Evolutionary conservation across 2,329 filamentous ascomycete species (phyloP).

Genomic region (Lachnellula arida): DNA sequence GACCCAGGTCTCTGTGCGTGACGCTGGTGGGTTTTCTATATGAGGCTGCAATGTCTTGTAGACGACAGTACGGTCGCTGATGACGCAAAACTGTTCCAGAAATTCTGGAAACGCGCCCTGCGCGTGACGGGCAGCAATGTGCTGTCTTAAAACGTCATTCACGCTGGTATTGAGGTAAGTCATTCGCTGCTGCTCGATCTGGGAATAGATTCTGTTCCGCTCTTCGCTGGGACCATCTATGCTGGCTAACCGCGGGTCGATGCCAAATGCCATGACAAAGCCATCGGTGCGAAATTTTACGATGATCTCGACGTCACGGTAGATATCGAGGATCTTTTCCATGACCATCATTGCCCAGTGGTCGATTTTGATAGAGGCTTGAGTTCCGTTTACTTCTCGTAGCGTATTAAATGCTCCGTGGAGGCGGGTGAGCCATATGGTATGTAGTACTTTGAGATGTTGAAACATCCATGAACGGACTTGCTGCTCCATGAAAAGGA

Average conservation of each 20-base stretch:
- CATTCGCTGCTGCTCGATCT: slow-evolving; percentile 9
- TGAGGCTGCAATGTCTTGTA: slow-evolving; percentile 13
- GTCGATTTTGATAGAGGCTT: slow-evolving; percentile 19
- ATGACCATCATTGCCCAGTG: slow-evolving; percentile 20
- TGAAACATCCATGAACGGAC: slow-evolving; percentile 13
- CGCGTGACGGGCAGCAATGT: neutral
- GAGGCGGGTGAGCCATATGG: slow-evolving; percentile 17
- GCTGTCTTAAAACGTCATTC: neutral
- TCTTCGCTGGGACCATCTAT: slow-evolving; percentile 5
- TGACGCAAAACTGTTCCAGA: slow-evolving; percentile 13
- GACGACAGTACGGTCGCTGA: slow-evolving; percentile 17
- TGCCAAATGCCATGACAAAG: slow-evolving; percentile 11
- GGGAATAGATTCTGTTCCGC: slow-evolving; percentile 11
- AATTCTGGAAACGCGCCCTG: slow-evolving; percentile 9
- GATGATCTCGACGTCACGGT: slow-evolving; percentile 16
- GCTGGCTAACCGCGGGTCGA: slow-evolving; percentile 6
- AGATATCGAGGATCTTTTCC: slow-evolving; percentile 21
- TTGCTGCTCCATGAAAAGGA: slow-evolving; percentile 17
- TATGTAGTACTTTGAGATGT: slow-evolving; percentile 16
- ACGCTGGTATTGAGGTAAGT: neutral
- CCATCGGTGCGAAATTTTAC: slow-evolving; percentile 15
- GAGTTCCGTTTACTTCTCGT: slow-evolving; percentile 11
- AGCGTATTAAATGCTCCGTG: slow-evolving; percentile 8
- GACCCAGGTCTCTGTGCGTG: slow-evolving; percentile 16
- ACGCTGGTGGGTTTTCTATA: slow-evolving; percentile 10